Evolutionary conservation across 768 basidiomycete genomes (phyloP).

Genomic region (Cystofilobasidium macerans): DNA sequence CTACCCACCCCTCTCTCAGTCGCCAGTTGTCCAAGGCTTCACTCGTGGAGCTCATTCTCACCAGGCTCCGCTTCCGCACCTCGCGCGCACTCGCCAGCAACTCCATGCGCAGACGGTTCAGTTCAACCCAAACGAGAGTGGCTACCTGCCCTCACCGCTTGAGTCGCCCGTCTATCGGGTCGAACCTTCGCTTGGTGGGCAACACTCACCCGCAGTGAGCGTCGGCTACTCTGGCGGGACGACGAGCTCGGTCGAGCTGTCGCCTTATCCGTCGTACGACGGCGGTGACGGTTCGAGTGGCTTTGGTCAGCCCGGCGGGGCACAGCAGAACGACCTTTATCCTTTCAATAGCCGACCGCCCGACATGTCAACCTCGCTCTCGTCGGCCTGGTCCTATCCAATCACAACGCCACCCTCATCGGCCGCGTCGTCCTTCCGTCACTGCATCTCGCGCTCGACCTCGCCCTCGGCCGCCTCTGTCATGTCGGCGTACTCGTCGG

Average conservation of each 20-base stretch:
- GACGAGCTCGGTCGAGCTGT: neutral
- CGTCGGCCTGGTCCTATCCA: neutral
- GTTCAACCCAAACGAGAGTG: neutral
- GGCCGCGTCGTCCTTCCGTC: neutral
- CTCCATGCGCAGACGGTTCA: neutral
- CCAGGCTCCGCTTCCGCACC: neutral
- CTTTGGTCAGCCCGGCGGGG: neutral
- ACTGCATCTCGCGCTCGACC: neutral
- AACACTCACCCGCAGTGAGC: neutral
- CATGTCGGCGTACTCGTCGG: conserved; percentile 8
- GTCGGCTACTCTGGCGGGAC: neutral
- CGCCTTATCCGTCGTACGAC: neutral
- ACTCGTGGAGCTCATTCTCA: neutral
- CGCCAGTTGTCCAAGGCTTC: neutral
- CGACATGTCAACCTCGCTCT: conserved; percentile 5
- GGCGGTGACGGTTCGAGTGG: neutral
- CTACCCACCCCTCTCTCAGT: neutral
- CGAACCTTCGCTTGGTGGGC: neutral
- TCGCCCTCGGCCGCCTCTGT: neutral
- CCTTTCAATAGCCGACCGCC: neutral
- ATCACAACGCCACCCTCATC: neutral
- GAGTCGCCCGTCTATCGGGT: neutral
- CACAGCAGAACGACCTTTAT: neutral
- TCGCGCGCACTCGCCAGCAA: neutral
- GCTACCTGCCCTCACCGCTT: conserved; percentile 1